Evolutionary conservation across 2,329 filamentous ascomycete genomes (phyloP), one percentile per base, ranked within the genome.

Genomic region (Orbilia oligospora): DNA sequence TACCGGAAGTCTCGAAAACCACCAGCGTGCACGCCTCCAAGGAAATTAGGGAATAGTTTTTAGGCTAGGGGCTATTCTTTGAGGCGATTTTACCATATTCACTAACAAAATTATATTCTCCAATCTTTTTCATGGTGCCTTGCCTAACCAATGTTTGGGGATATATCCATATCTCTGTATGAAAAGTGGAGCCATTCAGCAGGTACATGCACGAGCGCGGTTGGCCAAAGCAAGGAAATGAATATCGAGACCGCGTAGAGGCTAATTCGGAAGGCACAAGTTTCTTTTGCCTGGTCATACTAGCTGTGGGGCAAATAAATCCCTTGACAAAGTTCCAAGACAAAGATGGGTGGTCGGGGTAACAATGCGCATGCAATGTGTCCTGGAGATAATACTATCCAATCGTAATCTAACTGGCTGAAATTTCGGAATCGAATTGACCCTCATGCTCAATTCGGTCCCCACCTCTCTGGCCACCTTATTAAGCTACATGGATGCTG

Each of bases 381-480:
- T 27, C 56, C 6, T 36, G 30, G 24, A 58, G 16, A 22, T 14
- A 18, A 38, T 27, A 2, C 12, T 44, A 41, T 61, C 56, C 36
- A 61, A 61, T 44, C 20, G 12, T 18, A 27, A 27, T n/a, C 14
- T 27, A 27, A 12, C 56, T 61, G 56, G 56, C 22, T 44, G 56
- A 44, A 61, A 61, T 44, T 5, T 44, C 56, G 33, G 56, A 61
- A 44, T 41, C 56, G 20, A 44, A 61, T 61, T 27, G 36, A 41
- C 36, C 27, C 12, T 36, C n/a, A 30, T 30, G 3, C 6, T 6
- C 41, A 36, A 44, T 36, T 20, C 27, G 20, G 33, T 44, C 36
- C n/a, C 56, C 56, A 61, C 56, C 5, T 44, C 36, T 44, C 56
- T 61, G 56, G 36, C 36, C 56, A 44, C 56, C 56, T 61, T 61